A percentile compares a stretch with the other conserved stretches of the same genome.
Evolutionary conservation across 441 rosid genomes (phyloP).

Genomic region (Daphne laureola): DNA sequence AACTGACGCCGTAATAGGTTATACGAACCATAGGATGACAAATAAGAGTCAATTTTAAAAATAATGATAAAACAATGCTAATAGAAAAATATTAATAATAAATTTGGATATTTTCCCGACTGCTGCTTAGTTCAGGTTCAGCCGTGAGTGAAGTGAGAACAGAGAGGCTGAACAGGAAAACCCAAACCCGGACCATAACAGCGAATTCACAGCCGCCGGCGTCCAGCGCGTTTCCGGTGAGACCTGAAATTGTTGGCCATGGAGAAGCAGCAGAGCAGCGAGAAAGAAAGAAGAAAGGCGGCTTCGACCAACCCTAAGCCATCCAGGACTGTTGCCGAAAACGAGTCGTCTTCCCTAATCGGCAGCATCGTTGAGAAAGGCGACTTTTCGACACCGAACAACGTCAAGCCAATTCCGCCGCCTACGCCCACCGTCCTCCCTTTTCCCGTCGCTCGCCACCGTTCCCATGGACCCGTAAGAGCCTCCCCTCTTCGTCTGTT

Average conservation of each 20-base stretch:
- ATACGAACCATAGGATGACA: too few species aligned
- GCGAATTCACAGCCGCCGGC: too few species aligned
- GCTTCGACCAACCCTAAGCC: slow-evolving; percentile 9
- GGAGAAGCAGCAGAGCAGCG: slow-evolving; percentile 10
- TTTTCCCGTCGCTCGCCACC: slow-evolving; percentile 90
- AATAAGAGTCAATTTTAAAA: too few species aligned
- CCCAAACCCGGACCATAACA: too few species aligned
- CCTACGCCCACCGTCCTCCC: slow-evolving; percentile 63
- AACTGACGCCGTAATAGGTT: too few species aligned
- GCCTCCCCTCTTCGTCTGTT: slow-evolving; percentile 1
- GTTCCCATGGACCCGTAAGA: slow-evolving; percentile 85
- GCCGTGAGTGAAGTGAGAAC: too few species aligned
- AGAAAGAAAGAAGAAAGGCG: slow-evolving; percentile 4
- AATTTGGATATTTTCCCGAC: too few species aligned
- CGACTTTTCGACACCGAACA: slow-evolving; percentile 22
- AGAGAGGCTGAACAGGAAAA: too few species aligned
- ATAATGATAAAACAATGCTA: too few species aligned
- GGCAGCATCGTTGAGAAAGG: slow-evolving; percentile 83
- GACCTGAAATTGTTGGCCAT: neutral
- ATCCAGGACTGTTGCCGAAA: slow-evolving; percentile 21
- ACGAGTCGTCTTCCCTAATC: slow-evolving; percentile 29
- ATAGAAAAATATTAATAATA: too few species aligned
- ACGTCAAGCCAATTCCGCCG: slow-evolving; percentile 29
- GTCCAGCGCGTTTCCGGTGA: too few species aligned
- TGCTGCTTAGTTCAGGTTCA: too few species aligned